These are phyloP conservation scores for Cucumis melo DNA, from an alignment of 306 rosid species.

Conservation along the genomic window DNA sequence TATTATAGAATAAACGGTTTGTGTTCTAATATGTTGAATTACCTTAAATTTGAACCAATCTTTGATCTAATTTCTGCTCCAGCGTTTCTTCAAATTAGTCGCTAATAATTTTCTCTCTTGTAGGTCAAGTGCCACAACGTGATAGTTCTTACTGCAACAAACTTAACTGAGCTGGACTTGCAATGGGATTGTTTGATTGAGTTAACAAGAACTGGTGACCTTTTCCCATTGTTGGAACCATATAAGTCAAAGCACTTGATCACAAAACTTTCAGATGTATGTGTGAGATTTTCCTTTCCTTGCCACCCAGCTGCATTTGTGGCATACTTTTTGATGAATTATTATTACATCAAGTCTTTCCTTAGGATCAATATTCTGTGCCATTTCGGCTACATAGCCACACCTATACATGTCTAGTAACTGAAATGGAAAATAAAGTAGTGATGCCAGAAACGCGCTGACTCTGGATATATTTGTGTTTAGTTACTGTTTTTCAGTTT, in stretches of 20 bases:
- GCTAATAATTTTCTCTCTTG: constrained; percentile 15
- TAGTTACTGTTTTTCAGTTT: background rate
- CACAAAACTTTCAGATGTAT: constrained; percentile 56
- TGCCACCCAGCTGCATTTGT: background rate
- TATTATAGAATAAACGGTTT: background rate
- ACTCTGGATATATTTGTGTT: background rate
- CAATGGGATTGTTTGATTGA: constrained; percentile 84
- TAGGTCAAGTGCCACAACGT: constrained; percentile 89
- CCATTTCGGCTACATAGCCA: background rate
- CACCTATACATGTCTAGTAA: background rate
- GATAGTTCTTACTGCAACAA: constrained; percentile 53
- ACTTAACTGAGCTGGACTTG: constrained; percentile 49
- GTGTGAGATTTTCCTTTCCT: constrained; percentile 11
- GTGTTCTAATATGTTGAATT: background rate
- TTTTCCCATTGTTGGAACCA: constrained; percentile 47
- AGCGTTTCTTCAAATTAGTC: background rate
- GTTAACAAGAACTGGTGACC: constrained; percentile 40
- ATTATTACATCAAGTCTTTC: background rate
- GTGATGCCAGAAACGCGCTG: background rate
- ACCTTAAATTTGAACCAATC: background rate
- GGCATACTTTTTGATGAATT: background rate
- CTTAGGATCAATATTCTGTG: background rate
- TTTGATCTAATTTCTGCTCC: background rate
- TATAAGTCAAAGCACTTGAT: constrained; percentile 38
- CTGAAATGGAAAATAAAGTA: background rate